phyloP scores from a whole-genome alignment of 2,329 filamentous ascomycete species.

The Cladosporium sp. region DNA sequence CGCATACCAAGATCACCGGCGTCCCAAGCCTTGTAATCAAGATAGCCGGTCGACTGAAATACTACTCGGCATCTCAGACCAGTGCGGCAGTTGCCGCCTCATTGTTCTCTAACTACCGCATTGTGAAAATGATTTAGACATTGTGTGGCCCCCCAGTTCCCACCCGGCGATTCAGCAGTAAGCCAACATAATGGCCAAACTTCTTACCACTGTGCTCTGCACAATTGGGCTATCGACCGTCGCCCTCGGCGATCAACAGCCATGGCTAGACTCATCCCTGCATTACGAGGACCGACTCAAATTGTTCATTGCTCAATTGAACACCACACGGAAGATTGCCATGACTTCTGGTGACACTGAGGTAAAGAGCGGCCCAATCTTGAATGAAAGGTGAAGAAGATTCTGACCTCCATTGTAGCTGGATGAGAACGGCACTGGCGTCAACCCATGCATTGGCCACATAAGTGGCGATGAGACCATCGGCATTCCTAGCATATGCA shows the following conservation, averaged over 20 bases:
- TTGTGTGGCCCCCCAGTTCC: neutral
- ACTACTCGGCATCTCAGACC: too few relatives aligned
- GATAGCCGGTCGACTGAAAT: too few relatives aligned
- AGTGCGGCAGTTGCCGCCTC: too few relatives aligned
- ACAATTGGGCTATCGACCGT: neutral
- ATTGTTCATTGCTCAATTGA: constrained; percentile 4
- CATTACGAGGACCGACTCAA: constrained; percentile 1
- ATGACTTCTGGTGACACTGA: constrained; percentile 14
- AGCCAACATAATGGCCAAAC: neutral
- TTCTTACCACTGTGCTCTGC: neutral
- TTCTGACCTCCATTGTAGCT: neutral
- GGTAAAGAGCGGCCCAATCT: neutral
- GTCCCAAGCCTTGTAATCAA: too few relatives aligned
- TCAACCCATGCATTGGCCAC: constrained; percentile 12
- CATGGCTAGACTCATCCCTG: constrained; percentile 11
- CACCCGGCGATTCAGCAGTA: neutral
- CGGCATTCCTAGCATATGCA: constrained; percentile 9
- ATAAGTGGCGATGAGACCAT: constrained; percentile 12
- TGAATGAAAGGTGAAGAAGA: neutral
- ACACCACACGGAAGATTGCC: constrained; percentile 12
- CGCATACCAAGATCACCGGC: too few relatives aligned
- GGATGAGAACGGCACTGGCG: constrained; percentile 12
- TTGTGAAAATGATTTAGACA: too few relatives aligned
- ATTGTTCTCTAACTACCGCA: too few relatives aligned
- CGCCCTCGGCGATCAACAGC: neutral